Conservation (phyloP, 495 filamentous ascomycete species). For the Aspergillus cavernicola region DNA sequence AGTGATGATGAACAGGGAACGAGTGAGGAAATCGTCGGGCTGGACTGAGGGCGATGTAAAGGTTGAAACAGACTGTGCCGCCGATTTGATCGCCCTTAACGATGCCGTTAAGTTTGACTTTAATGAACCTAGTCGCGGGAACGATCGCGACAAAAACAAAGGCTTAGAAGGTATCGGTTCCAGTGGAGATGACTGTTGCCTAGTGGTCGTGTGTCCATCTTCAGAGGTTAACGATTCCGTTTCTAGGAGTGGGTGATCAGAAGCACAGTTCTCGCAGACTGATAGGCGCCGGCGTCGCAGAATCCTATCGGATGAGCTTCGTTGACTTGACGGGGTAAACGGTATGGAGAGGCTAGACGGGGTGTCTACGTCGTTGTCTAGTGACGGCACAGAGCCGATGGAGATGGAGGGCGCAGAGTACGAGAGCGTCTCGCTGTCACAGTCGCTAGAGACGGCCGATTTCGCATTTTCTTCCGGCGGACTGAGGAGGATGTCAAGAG, state of each 20-base stretch:
- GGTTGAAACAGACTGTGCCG: slow-evolving; percentile 76
- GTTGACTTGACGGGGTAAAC: slow-evolving; percentile 34
- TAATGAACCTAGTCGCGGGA: slow-evolving; percentile 54
- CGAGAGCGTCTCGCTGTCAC: slow-evolving; percentile 31
- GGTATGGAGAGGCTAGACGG: slow-evolving; percentile 39
- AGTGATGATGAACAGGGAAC: slow-evolving; percentile 73
- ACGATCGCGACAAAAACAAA: slow-evolving; percentile 25
- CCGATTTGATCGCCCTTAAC: slow-evolving; percentile 77
- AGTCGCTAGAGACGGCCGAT: slow-evolving; percentile 31
- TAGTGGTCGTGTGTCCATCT: slow-evolving; percentile 18
- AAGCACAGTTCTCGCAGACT: slow-evolving; percentile 49
- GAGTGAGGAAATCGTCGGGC: slow-evolving; percentile 84
- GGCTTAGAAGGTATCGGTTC: slow-evolving; percentile 21
- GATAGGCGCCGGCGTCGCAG: slow-evolving; percentile 40
- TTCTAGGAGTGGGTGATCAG: slow-evolving; percentile 54
- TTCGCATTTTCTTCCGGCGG: slow-evolving; percentile 44
- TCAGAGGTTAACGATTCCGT: slow-evolving; percentile 33
- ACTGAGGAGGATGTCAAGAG: slow-evolving; percentile 44
- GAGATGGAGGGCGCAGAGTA: slow-evolving; percentile 53
- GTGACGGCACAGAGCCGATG: slow-evolving; percentile 58
- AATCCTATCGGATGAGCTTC: slow-evolving; percentile 37
- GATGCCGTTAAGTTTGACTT: slow-evolving; percentile 96
- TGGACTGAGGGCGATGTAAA: slow-evolving; percentile 70
- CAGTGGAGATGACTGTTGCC: slow-evolving; percentile 17
- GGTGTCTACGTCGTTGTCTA: slow-evolving; percentile 53